Percentiles rank a stretch among this genome's conserved stretches.
Conservation (phyloP, 2,329 filamentous ascomycete species). For the Mollisiaceae sp. region DNA sequence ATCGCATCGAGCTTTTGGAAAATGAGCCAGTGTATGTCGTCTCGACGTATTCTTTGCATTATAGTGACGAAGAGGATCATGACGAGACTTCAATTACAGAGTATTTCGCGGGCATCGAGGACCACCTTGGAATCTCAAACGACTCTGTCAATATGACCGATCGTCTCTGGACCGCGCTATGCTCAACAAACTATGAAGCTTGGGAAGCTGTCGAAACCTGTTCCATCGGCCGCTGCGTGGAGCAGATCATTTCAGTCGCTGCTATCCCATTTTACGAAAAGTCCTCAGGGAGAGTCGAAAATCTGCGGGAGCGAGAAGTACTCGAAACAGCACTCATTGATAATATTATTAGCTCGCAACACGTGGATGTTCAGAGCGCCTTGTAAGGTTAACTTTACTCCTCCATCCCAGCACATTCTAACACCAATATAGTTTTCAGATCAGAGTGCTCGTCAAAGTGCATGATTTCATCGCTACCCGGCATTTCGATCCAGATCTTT, state of each 20-base stretch:
- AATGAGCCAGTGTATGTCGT: conserved; percentile 27
- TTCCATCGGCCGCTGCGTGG: conserved; percentile 29
- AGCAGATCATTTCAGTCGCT: conserved; percentile 31
- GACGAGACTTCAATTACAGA: background rate
- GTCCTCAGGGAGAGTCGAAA: background rate
- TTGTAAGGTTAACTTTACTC: conserved; percentile 20
- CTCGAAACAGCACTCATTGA: conserved; percentile 25
- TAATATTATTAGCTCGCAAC: conserved; percentile 28
- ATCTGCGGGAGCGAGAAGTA: background rate
- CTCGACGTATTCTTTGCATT: conserved; percentile 25
- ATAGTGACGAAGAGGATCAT: background rate
- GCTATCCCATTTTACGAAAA: conserved; percentile 17
- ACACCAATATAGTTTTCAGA: conserved; percentile 25
- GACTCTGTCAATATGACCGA: conserved; percentile 26
- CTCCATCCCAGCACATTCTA: background rate
- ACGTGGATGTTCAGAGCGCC: conserved; percentile 27
- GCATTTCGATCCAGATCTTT: conserved; percentile 25
- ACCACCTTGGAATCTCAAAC: conserved; percentile 26
- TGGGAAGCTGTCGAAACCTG: conserved; percentile 28
- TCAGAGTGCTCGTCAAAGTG: conserved; percentile 28
- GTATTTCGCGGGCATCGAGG: conserved; percentile 18
- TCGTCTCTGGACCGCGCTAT: conserved; percentile 28
- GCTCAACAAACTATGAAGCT: conserved; percentile 27
- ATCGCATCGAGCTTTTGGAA: conserved; percentile 21
- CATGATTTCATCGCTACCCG: conserved; percentile 26